Evolutionary conservation across 1,284 basidiomycete species (phyloP).

Genomic region (Apiotrichum laibachii): DNA sequence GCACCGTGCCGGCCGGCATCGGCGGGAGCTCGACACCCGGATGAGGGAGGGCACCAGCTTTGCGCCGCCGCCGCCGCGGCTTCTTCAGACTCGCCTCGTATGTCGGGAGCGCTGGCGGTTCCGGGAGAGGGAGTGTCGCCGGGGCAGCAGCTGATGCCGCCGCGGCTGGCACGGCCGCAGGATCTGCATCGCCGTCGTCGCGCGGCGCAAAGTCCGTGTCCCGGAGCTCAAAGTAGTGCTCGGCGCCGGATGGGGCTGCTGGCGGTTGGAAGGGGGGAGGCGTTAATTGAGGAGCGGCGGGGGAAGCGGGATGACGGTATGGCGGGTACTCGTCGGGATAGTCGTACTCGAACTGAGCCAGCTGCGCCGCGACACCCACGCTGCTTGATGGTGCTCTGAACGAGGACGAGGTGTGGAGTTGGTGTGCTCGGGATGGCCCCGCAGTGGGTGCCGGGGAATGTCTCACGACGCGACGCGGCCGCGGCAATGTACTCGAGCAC

Average conservation of each 20-base stretch:
- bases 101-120: neutral
- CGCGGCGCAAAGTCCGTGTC: neutral
- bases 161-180: neutral
- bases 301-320: neutral
- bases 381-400: neutral
- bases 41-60: neutral
- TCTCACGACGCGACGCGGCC: neutral
- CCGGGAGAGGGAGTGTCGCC: neutral
- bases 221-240: slow-evolving; percentile 8
- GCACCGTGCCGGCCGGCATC: slow-evolving; percentile 25
- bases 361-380: neutral
- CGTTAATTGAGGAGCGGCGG: neutral
- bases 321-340: neutral
- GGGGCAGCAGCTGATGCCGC: neutral
- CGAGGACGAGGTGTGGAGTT: neutral
- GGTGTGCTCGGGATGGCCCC: neutral
- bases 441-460: neutral
- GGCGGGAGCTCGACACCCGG: slow-evolving; percentile 1
- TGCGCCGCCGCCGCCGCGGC: slow-evolving; percentile 12
- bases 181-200: neutral
- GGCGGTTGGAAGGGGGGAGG: neutral
- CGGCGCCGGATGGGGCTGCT: neutral
- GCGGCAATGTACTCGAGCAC: neutral
- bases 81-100: slow-evolving; percentile 15
- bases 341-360: neutral